Conservation (phyloP, 192 early-diverging fungal species). For the Radiomyces spectabilis region DNA sequence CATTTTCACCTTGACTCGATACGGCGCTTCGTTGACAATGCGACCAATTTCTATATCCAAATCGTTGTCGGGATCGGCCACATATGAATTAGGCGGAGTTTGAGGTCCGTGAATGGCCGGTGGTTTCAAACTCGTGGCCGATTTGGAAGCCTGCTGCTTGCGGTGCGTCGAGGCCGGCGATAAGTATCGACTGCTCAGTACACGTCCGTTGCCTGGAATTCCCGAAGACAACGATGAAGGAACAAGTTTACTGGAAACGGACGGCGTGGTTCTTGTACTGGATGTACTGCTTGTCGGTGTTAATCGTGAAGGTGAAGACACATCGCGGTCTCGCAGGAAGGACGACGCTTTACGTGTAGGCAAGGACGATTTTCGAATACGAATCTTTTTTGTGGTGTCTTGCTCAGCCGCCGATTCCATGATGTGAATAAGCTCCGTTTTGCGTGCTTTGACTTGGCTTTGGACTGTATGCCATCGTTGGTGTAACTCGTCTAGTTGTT, state of each 20-base stretch:
- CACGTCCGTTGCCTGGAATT: no score
- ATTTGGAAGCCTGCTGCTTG: not conserved
- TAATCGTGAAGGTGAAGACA: not conserved
- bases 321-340: slow-evolving; percentile 6
- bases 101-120: not conserved
- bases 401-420: slow-evolving; percentile 6
- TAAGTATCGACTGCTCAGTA: no score
- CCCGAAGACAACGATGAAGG: not conserved
- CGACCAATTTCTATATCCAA: slow-evolving; percentile 54
- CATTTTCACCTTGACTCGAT: slow-evolving; percentile 38
- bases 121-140: no score
- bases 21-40: slow-evolving; percentile 52
- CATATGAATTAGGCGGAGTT: slow-evolving; percentile 3
- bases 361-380: slow-evolving; percentile 17
- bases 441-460: slow-evolving; percentile 4
- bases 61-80: slow-evolving; percentile 43
- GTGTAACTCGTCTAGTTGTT: slow-evolving; percentile 1
- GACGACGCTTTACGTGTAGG: slow-evolving; percentile 21
- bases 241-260: not conserved
- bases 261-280: not conserved
- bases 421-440: slow-evolving; percentile 1
- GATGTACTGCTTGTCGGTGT: not conserved
- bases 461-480: not conserved
- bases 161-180: not conserved
- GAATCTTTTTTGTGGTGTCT: not conserved